These are phyloP conservation scores for Lactuca sativa DNA, from an alignment of 129 eudicot genomes.

Conservation along the genomic window DNA sequence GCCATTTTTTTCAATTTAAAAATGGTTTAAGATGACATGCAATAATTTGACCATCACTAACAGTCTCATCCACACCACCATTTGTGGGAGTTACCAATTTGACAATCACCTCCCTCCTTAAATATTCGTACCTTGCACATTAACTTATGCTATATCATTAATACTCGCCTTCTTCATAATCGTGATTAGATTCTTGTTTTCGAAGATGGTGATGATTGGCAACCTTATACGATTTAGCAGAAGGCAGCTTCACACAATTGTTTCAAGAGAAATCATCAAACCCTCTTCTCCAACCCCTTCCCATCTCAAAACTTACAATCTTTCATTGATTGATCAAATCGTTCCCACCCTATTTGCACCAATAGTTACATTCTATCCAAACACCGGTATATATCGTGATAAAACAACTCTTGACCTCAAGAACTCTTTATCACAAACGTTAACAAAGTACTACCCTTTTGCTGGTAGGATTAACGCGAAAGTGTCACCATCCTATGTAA, in stretches of 20 bases:
- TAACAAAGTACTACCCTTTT: constrained; percentile 16
- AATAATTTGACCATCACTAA: too few relatives aligned
- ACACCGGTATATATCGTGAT: not conserved
- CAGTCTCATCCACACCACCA: too few relatives aligned
- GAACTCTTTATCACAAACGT: constrained; percentile 12
- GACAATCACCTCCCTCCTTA: too few relatives aligned
- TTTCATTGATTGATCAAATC: constrained; percentile 8
- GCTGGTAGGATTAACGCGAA: constrained; percentile 8
- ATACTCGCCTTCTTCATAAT: too few relatives aligned
- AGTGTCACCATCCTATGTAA: not conserved
- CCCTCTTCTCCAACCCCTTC: constrained; percentile 17
- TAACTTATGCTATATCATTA: too few relatives aligned
- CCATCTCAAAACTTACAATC: constrained; percentile 21
- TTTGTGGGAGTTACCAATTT: too few relatives aligned
- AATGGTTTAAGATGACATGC: too few relatives aligned
- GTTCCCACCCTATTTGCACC: not conserved
- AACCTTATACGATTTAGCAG: too few relatives aligned
- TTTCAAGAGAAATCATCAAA: not conserved
- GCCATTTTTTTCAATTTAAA: too few relatives aligned
- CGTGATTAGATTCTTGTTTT: too few relatives aligned
- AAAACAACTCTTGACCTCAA: not conserved
- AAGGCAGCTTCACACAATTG: not conserved
- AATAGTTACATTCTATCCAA: not conserved
- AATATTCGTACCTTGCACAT: too few relatives aligned
- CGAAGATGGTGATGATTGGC: too few relatives aligned